Evolutionary conservation across 2,329 filamentous ascomycete genomes (phyloP).

Genomic region (Paramyrothecium sp.): DNA sequence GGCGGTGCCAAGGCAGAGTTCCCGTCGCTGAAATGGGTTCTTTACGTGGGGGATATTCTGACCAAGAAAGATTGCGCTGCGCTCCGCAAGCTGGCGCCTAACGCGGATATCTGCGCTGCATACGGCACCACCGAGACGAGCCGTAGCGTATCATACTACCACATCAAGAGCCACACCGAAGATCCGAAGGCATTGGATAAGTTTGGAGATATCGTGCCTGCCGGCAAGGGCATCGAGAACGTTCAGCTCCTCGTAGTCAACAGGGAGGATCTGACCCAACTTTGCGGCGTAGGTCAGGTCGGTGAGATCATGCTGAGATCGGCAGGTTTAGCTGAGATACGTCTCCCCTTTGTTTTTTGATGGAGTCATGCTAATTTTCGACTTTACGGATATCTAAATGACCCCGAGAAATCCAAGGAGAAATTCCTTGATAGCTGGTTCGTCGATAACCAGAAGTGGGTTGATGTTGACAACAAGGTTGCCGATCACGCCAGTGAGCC

Average conservation of each 20-base stretch:
- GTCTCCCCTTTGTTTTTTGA: constrained; percentile 7
- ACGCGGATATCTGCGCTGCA: constrained; percentile 78
- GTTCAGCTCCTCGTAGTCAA: constrained; percentile 87
- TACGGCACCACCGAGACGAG: constrained; percentile 88
- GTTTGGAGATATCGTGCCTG: constrained; percentile 70
- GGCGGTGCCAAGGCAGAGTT: constrained; percentile 78
- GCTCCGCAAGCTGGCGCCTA: constrained; percentile 73
- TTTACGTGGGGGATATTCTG: constrained; percentile 90
- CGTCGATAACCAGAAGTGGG: constrained; percentile 69
- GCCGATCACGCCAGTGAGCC: constrained; percentile 55
- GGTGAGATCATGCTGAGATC: constrained; percentile 85
- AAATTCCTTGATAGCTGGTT: constrained; percentile 91
- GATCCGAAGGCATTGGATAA: constrained; percentile 52
- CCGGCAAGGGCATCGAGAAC: constrained; percentile 81
- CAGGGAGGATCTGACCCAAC: constrained; percentile 60
- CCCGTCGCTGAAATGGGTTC: constrained; percentile 71
- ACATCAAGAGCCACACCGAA: constrained; percentile 65
- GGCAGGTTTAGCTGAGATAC: constrained; percentile 71
- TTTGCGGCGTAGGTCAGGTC: constrained; percentile 78
- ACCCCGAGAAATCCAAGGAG: constrained; percentile 57
- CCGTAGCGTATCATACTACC: constrained; percentile 78
- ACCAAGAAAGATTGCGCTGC: constrained; percentile 79
- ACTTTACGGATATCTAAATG: constrained; percentile 62
- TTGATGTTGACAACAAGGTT: constrained; percentile 59
- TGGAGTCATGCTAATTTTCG: constrained; percentile 3